A percentile compares a stretch with the other conserved stretches of the same genome.
These are phyloP conservation scores for Pythium phragmitis DNA, from an alignment of 352 stramenopile genomes.

Conservation along the genomic window DNA sequence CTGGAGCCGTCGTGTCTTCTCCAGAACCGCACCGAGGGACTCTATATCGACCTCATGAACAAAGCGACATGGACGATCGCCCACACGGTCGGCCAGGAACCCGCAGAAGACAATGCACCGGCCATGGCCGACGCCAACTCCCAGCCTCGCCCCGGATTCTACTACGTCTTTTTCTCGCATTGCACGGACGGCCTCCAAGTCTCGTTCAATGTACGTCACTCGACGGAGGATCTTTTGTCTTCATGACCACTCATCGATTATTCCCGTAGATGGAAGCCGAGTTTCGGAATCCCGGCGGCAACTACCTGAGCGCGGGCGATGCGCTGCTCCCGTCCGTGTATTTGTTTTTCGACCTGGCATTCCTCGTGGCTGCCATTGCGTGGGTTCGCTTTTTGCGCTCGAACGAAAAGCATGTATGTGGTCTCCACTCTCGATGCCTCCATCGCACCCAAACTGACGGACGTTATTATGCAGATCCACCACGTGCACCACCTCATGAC, in stretches of 20 bases:
- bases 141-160: constrained; percentile 60
- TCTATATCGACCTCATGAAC: constrained; percentile 65
- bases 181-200: constrained; percentile 73
- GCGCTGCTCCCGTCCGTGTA: constrained; percentile 85
- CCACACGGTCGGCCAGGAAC: constrained; percentile 32
- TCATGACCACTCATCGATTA: constrained; percentile 41
- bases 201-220: constrained; percentile 79
- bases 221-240: background rate
- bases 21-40: constrained; percentile 44
- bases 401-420: constrained; percentile 56
- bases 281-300: constrained; percentile 75
- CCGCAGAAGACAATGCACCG: constrained; percentile 18
- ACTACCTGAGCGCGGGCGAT: constrained; percentile 88
- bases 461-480: constrained; percentile 58
- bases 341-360: constrained; percentile 71
- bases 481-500: constrained; percentile 97
- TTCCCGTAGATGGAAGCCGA: constrained; percentile 70
- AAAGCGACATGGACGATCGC: constrained; percentile 50
- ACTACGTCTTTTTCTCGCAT: constrained; percentile 87
- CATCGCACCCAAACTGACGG: background rate
- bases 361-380: constrained; percentile 42
- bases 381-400: constrained; percentile 73
- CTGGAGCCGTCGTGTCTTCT: constrained; percentile 41
- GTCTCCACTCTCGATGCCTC: background rate
- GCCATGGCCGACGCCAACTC: constrained; percentile 15